Evolutionary conservation across 1,139 yeast genomes (phyloP).

Genomic region (Pichia sp.): DNA sequence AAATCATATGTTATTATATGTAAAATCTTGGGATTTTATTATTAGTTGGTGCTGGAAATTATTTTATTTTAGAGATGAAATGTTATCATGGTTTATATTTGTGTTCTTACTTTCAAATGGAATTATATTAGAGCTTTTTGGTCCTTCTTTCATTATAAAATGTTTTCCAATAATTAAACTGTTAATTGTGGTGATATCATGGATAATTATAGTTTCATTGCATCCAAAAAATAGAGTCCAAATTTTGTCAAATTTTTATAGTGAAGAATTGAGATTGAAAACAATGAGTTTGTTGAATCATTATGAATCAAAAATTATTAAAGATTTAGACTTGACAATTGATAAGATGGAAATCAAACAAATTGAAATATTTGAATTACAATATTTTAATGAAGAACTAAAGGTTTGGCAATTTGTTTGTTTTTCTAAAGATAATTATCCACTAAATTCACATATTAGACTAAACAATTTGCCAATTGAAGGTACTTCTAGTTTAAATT

Average conservation of each 20-base stretch:
- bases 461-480: slow-evolving; percentile 27
- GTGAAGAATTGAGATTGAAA: slow-evolving; percentile 56
- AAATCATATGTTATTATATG: slow-evolving; percentile 69
- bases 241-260: slow-evolving; percentile 41
- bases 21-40: slow-evolving; percentile 54
- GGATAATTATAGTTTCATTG: slow-evolving; percentile 43
- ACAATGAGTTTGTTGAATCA: slow-evolving; percentile 41
- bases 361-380: slow-evolving; percentile 70
- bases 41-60: slow-evolving; percentile 47
- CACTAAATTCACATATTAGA: slow-evolving; percentile 37
- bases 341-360: slow-evolving; percentile 33
- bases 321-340: slow-evolving; percentile 31
- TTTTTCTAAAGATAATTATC: slow-evolving; percentile 48
- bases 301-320: slow-evolving; percentile 37
- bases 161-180: slow-evolving; percentile 39
- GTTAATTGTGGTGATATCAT: slow-evolving; percentile 36
- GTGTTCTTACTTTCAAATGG: slow-evolving; percentile 30
- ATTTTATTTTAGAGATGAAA: slow-evolving; percentile 62
- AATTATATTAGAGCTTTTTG: slow-evolving; percentile 28
- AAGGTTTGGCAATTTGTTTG: slow-evolving; percentile 59
- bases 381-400: slow-evolving; percentile 41
- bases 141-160: slow-evolving; percentile 16
- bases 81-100: slow-evolving; percentile 50
- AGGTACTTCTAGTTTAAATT: slow-evolving; percentile 32
- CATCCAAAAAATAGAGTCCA: slow-evolving; percentile 52